A percentile compares a stretch with the other conserved stretches of the same genome.
phyloP scores from a whole-genome alignment of 768 basidiomycete species.

The Lentinula aciculospora region DNA sequence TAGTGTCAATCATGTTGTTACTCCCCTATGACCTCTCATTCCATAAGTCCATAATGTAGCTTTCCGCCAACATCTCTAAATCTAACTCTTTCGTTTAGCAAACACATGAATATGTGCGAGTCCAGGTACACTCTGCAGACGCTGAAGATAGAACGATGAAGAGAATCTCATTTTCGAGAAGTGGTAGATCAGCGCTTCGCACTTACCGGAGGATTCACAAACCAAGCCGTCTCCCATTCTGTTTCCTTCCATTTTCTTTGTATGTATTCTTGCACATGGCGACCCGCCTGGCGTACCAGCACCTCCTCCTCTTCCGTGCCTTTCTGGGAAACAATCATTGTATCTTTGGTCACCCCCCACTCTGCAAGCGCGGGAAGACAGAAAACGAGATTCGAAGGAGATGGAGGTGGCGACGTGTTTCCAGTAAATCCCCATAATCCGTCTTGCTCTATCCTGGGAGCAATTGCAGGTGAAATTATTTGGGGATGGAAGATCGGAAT shows the following conservation, averaged over 20 bases:
- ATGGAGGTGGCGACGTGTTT: slow-evolving; percentile 43
- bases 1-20: too few species aligned
- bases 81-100: slow-evolving; percentile 45
- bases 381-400: slow-evolving; percentile 50
- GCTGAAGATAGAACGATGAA: slow-evolving; percentile 31
- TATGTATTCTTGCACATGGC: slow-evolving; percentile 60
- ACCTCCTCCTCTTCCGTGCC: slow-evolving; percentile 49
- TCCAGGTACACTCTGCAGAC: slow-evolving; percentile 76
- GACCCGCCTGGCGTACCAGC: slow-evolving; percentile 44
- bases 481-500: slow-evolving; percentile 64
- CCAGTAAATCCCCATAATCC: slow-evolving; percentile 85
- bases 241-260: slow-evolving; percentile 59
- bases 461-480: slow-evolving; percentile 44
- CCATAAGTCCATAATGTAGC: too few species aligned
- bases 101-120: slow-evolving; percentile 88
- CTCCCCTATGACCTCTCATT: too few species aligned
- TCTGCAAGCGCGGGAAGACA: slow-evolving; percentile 62
- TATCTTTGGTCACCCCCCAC: slow-evolving; percentile 65
- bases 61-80: too few species aligned
- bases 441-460: slow-evolving; percentile 59
- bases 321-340: slow-evolving; percentile 45
- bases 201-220: slow-evolving; percentile 82
- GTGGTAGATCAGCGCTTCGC: neutral
- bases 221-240: slow-evolving; percentile 91
- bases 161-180: neutral